Evolutionary conservation across 306 rosid genomes (phyloP).

Genomic region (Erythrophleum fordii): DNA sequence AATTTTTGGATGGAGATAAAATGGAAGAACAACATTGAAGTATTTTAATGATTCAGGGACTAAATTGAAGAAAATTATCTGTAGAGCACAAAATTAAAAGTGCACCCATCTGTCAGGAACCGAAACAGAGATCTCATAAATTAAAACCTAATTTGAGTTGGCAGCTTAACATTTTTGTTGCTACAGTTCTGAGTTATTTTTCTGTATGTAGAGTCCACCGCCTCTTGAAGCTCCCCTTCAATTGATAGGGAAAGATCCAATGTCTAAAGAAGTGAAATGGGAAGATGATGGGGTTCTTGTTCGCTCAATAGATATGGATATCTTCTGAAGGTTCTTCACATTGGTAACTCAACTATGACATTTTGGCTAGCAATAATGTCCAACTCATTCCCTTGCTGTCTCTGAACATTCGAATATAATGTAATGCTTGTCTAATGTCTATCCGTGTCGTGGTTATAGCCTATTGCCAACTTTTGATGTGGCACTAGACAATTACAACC

Average conservation of each 20-base stretch:
- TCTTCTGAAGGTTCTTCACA: conserved; percentile 63
- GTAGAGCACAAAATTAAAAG: too few relatives aligned
- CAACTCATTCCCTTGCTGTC: conserved; percentile 3
- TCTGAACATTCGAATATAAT: neutral
- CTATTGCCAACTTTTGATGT: conserved; percentile 7
- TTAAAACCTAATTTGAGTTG: neutral
- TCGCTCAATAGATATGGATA: conserved; percentile 61
- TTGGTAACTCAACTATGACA: neutral
- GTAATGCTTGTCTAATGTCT: neutral
- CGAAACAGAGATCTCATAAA: too few relatives aligned
- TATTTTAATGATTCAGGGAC: too few relatives aligned
- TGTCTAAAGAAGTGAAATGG: conserved; percentile 66
- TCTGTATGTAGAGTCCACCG: conserved; percentile 77
- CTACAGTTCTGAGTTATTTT: conserved; percentile 18
- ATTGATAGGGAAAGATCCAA: conserved; percentile 57
- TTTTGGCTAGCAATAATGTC: conserved; percentile 8
- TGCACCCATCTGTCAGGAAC: too few relatives aligned
- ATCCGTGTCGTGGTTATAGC: neutral
- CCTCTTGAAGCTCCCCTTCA: conserved; percentile 69
- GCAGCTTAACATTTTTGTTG: conserved; percentile 20
- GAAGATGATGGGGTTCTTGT: conserved; percentile 89
- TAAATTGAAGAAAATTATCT: too few relatives aligned
- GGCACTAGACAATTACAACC: neutral
- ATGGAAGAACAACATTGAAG: too few relatives aligned
- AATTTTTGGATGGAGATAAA: too few relatives aligned